Conservation (phyloP, 139 green algal genomes). For the Pseudopediastrum boryanum region DNA sequence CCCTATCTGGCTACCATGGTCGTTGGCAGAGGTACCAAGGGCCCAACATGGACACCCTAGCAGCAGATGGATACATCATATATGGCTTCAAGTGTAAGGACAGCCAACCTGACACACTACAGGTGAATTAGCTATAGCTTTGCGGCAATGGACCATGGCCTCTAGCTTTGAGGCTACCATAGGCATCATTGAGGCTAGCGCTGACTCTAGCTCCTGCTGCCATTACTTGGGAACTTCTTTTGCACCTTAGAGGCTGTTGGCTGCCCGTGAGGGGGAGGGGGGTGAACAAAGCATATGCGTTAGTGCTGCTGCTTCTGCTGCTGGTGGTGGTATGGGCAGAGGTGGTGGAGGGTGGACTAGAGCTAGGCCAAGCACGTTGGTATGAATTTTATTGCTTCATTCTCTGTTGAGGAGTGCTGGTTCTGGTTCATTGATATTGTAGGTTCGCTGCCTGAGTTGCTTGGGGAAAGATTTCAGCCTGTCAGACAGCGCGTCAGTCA, state of each 20-base stretch:
- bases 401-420: not conserved
- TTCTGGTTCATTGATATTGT: not conserved
- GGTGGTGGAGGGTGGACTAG: too few species aligned
- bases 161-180: not conserved
- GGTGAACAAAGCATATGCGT: too few species aligned
- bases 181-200: not conserved
- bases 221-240: not conserved
- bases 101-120: not conserved
- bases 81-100: constrained; percentile 27
- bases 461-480: not conserved
- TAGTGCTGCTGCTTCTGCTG: too few species aligned
- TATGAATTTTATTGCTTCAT: not conserved
- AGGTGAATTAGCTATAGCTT: not conserved
- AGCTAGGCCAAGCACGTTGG: too few species aligned
- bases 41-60: not conserved
- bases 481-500: not conserved
- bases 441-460: not conserved
- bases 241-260: not conserved
- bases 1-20: constrained; percentile 18
- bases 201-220: not conserved
- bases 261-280: too few species aligned
- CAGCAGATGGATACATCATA: constrained; percentile 33
- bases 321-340: too few species aligned
- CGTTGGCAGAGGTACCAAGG: constrained; percentile 18
- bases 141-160: not conserved